A percentile compares a stretch with the other conserved stretches of the same genome.
phyloP scores from a whole-genome alignment of 2,329 filamentous ascomycete species.

The Cytospora paraplurivora region DNA sequence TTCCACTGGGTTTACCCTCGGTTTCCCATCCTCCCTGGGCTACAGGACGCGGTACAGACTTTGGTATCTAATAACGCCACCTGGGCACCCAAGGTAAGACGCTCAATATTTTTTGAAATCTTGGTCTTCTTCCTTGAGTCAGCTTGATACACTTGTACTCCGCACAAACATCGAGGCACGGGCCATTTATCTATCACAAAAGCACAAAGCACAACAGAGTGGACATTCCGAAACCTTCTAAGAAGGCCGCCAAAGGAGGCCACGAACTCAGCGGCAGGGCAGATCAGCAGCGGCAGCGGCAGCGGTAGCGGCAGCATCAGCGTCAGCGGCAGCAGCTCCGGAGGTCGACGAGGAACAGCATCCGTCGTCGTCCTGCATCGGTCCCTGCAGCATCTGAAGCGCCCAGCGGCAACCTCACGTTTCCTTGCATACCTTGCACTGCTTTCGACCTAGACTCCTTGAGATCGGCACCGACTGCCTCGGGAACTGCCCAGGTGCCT shows the following conservation, averaged over 20 bases:
- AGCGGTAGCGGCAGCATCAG: background rate
- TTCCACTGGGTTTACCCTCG: slow-evolving; percentile 14
- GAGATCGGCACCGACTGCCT: slow-evolving; percentile 22
- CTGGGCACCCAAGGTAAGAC: slow-evolving; percentile 7
- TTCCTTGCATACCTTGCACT: slow-evolving; percentile 27
- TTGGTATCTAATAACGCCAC: slow-evolving; percentile 1
- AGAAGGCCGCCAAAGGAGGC: background rate
- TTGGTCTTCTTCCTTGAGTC: background rate
- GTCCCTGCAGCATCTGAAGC: slow-evolving; percentile 33
- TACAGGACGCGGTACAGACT: background rate
- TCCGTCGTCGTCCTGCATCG: slow-evolving; percentile 21
- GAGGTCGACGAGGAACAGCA: slow-evolving; percentile 20
- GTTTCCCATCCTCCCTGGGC: slow-evolving; percentile 1
- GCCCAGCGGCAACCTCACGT: slow-evolving; percentile 34
- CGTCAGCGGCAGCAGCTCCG: slow-evolving; percentile 9
- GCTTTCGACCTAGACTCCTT: slow-evolving; percentile 32
- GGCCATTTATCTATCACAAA: background rate
- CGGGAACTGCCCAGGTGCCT: slow-evolving; percentile 10
- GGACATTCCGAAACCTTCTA: background rate
- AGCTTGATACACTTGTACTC: background rate
- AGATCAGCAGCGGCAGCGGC: background rate
- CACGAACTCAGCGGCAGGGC: background rate
- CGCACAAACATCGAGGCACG: background rate
- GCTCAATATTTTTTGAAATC: background rate
- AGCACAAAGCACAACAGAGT: background rate